Percentiles rank a stretch among this genome's conserved stretches.
Conservation (phyloP, 768 basidiomycete species). For the Lentinus tigrinus region DNA sequence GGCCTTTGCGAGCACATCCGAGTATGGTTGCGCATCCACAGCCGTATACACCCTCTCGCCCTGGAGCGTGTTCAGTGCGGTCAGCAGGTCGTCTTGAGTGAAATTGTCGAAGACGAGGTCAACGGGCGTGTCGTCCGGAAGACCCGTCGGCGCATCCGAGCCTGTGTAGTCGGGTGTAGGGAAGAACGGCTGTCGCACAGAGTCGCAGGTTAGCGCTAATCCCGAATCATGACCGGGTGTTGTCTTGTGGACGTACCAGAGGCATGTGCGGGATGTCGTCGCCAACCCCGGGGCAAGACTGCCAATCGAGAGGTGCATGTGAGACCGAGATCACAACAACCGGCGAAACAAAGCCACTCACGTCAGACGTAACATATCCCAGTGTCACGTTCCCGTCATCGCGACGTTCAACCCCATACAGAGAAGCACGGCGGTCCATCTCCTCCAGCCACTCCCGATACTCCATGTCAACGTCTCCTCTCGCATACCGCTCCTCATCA, state of each 20-base stretch:
- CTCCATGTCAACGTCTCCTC: constrained; percentile 49
- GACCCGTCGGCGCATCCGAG: constrained; percentile 47
- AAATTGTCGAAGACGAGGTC: constrained; percentile 81
- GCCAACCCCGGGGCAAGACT: constrained; percentile 70
- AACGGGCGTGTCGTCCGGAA: constrained; percentile 48
- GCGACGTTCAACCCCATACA: constrained; percentile 35
- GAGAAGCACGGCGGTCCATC: constrained; percentile 41
- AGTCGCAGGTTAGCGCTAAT: not conserved
- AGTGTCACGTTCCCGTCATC: constrained; percentile 53
- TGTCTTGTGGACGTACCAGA: constrained; percentile 33
- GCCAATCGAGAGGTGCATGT: not conserved
- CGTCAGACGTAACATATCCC: constrained; percentile 78
- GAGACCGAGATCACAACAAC: not conserved
- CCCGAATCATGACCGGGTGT: too few relatives aligned
- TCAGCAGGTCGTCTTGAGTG: constrained; percentile 50
- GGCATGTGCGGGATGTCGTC: constrained; percentile 71
- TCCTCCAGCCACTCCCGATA: constrained; percentile 59
- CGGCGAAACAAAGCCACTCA: constrained; percentile 31
- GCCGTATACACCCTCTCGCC: constrained; percentile 45
- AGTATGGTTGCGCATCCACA: constrained; percentile 54
- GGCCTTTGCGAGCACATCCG: constrained; percentile 46
- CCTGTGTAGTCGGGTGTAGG: constrained; percentile 55
- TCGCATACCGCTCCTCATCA: constrained; percentile 41
- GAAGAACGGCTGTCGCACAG: constrained; percentile 42
- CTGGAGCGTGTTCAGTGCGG: constrained; percentile 57